Evolutionary conservation across 371 early-diverging fungal genomes (phyloP).

Genomic region (Coemansia sp.): DNA sequence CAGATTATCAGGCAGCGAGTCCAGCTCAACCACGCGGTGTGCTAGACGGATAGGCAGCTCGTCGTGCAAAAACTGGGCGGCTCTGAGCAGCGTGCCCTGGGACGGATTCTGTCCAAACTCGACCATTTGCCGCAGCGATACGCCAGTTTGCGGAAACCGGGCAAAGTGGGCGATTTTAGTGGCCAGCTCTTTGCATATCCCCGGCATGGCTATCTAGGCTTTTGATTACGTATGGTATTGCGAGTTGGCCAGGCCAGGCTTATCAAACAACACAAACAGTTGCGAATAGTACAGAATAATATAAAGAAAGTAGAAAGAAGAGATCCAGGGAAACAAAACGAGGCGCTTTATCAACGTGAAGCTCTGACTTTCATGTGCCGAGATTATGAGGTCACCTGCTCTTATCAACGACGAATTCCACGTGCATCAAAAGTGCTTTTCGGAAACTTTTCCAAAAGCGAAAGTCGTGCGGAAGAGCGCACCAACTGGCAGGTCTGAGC

Average conservation of each 20-base stretch:
- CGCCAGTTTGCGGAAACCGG: slow-evolving; percentile 84
- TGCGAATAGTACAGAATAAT: neutral
- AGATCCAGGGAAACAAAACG: neutral
- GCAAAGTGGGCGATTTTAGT: slow-evolving; percentile 74
- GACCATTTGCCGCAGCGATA: slow-evolving; percentile 90
- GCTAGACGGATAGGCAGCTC: slow-evolving; percentile 96
- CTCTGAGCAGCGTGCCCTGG: slow-evolving; percentile 80
- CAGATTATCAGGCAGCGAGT: slow-evolving; percentile 81
- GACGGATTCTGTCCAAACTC: slow-evolving; percentile 73
- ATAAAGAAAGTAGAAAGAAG: neutral
- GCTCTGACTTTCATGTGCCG: neutral
- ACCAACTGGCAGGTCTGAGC: neutral
- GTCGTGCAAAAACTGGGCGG: slow-evolving; percentile 88
- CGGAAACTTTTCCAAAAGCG: slow-evolving; percentile 9
- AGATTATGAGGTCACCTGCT: slow-evolving; percentile 4
- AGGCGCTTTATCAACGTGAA: neutral
- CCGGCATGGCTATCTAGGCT: slow-evolving; percentile 24
- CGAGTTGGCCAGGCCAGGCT: neutral
- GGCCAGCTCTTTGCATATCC: slow-evolving; percentile 57
- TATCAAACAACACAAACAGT: neutral
- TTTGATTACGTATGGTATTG: too few relatives aligned
- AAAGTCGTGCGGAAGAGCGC: neutral
- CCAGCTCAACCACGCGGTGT: slow-evolving; percentile 93
- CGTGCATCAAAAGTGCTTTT: neutral
- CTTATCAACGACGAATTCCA: slow-evolving; percentile 3